These are phyloP conservation scores for Boletus sp. DNA, from an alignment of 1,284 basidiomycete genomes.

Conservation along the genomic window DNA sequence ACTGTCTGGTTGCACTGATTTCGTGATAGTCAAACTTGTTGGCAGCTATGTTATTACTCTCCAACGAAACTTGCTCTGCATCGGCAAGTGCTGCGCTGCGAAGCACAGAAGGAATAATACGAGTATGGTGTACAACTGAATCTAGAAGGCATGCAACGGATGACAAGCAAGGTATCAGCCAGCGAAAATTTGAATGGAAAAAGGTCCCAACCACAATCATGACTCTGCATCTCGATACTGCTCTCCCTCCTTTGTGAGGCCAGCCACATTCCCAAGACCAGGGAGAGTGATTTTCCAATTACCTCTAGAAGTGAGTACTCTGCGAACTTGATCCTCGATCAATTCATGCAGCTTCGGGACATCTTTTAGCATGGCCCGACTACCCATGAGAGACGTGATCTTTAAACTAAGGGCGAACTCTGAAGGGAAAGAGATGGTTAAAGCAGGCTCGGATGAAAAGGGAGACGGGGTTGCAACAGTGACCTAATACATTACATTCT, in stretches of 20 bases:
- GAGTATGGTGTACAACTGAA: slow-evolving; percentile 3
- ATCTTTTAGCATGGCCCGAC: slow-evolving; percentile 77
- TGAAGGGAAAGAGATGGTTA: slow-evolving; percentile 61
- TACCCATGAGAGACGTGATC: slow-evolving; percentile 77
- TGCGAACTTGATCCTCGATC: slow-evolving; percentile 69
- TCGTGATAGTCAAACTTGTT: background rate
- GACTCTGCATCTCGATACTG: slow-evolving; percentile 1
- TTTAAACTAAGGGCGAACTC: slow-evolving; percentile 66
- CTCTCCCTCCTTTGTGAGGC: slow-evolving; percentile 40
- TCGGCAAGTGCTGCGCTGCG: background rate
- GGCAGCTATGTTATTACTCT: background rate
- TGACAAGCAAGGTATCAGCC: background rate
- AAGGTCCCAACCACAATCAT: slow-evolving; percentile 1
- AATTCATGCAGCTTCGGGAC: slow-evolving; percentile 81
- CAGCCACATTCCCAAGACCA: slow-evolving; percentile 48
- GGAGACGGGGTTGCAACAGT: slow-evolving; percentile 48
- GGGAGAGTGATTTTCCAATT: slow-evolving; percentile 69
- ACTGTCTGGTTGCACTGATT: background rate
- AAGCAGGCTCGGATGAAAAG: slow-evolving; percentile 44
- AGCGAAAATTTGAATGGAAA: background rate
- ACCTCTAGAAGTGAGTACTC: slow-evolving; percentile 54
- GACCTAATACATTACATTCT: slow-evolving; percentile 41
- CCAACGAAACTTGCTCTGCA: background rate
- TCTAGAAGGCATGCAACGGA: slow-evolving; percentile 6
- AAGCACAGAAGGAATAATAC: background rate